Evolutionary conservation across 192 early-diverging fungal species (phyloP).

Genomic region (Spizellomyces sp.): DNA sequence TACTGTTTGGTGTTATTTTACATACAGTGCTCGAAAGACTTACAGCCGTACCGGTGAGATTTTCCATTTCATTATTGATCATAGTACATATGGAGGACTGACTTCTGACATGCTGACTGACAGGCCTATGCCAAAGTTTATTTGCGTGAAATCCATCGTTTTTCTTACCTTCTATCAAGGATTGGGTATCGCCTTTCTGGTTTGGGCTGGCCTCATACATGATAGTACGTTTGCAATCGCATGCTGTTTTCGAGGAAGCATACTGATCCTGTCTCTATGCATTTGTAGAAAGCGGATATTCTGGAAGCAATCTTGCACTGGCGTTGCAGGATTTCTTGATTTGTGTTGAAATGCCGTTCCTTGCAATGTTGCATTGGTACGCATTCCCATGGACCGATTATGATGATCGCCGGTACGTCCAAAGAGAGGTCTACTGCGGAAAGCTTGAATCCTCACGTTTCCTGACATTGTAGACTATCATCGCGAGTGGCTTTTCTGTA

Average conservation of each 20-base stretch:
- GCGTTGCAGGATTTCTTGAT: constrained; percentile 90
- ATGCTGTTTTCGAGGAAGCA: constrained; percentile 10
- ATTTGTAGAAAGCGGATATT: constrained; percentile 41
- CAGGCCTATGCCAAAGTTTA: constrained; percentile 91
- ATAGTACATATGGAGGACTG: background rate
- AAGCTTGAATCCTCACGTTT: background rate
- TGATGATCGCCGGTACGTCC: constrained; percentile 57
- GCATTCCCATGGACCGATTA: constrained; percentile 79
- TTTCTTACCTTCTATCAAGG: constrained; percentile 96
- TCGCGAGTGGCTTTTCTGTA: constrained; percentile 74
- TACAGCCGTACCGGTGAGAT: constrained; percentile 37
- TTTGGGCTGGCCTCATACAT: constrained; percentile 71
- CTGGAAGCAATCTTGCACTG: constrained; percentile 71
- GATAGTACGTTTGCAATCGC: constrained; percentile 57
- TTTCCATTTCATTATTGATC: too few species aligned
- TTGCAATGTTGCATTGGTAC: constrained; percentile 78
- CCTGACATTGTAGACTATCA: constrained; percentile 36
- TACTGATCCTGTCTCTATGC: constrained; percentile 1
- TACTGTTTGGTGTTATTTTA: constrained; percentile 91
- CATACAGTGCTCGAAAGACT: constrained; percentile 28
- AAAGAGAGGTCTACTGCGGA: too few species aligned
- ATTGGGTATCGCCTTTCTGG: constrained; percentile 79
- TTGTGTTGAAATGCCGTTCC: constrained; percentile 86
- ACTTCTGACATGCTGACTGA: background rate
- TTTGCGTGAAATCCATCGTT: constrained; percentile 90